phyloP scores from a whole-genome alignment of 2,329 filamentous ascomycete genomes.

The Simplicillium aogashimaense region DNA sequence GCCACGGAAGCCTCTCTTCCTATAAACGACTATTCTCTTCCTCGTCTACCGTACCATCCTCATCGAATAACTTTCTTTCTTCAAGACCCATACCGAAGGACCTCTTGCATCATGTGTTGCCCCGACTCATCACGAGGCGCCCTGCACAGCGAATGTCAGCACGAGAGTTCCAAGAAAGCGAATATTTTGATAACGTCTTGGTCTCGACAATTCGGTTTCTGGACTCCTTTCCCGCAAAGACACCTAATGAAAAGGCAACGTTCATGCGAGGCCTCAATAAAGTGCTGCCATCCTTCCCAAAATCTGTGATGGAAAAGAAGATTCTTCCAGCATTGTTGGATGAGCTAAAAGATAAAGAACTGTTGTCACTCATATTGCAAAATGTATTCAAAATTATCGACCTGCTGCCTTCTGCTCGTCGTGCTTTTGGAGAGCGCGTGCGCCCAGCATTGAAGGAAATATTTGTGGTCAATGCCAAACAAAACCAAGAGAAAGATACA shows the following conservation, averaged over 20 bases:
- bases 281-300: constrained; percentile 85
- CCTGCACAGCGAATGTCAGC: constrained; percentile 83
- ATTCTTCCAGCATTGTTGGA: constrained; percentile 81
- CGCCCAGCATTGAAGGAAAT: constrained; percentile 77
- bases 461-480: constrained; percentile 56
- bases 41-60: constrained; percentile 67
- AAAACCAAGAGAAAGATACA: constrained; percentile 62
- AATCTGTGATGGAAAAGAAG: constrained; percentile 90
- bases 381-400: constrained; percentile 88
- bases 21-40: constrained; percentile 80
- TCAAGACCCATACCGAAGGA: constrained; percentile 72
- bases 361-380: constrained; percentile 75
- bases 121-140: constrained; percentile 75
- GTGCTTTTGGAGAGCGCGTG: constrained; percentile 75
- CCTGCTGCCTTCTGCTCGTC: constrained; percentile 64
- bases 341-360: constrained; percentile 84
- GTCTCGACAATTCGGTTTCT: constrained; percentile 95
- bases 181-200: constrained; percentile 94
- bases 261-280: constrained; percentile 85
- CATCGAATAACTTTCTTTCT: constrained; percentile 75
- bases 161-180: constrained; percentile 85
- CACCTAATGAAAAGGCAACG: constrained; percentile 76
- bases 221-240: constrained; percentile 85
- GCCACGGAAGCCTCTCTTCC: constrained; percentile 67
- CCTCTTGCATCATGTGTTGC: constrained; percentile 64